Conservation (phyloP, 108 stramenopile species). For the Skeletonema marinoi region DNA sequence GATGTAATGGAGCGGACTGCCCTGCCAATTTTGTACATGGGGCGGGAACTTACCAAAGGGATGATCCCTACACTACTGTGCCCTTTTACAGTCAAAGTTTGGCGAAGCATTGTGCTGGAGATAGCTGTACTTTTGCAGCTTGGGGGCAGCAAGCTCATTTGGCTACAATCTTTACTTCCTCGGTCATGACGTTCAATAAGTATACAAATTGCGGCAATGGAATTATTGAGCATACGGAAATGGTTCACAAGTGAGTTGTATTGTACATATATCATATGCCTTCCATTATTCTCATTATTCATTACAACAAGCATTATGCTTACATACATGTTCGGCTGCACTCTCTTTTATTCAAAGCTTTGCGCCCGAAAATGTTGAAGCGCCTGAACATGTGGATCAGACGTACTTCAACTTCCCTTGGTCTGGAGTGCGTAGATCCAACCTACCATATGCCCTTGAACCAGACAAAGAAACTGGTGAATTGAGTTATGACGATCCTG, state of each 20-base stretch:
- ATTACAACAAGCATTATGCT: too few relatives aligned
- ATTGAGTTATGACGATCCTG: conserved; percentile 1
- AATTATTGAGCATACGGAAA: conserved; percentile 27
- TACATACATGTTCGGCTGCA: not conserved
- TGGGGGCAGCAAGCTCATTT: conserved; percentile 34
- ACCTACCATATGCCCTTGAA: conserved; percentile 15
- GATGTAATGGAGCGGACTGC: not conserved
- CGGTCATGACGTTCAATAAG: conserved; percentile 26
- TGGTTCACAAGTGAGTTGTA: conserved; percentile 30
- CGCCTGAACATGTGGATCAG: conserved; percentile 7
- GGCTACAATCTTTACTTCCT: conserved; percentile 1
- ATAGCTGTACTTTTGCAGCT: conserved; percentile 15
- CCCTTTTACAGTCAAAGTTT: conserved; percentile 15
- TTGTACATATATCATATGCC: not conserved
- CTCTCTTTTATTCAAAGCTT: not conserved
- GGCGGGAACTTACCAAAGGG: conserved; percentile 24
- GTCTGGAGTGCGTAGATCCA: conserved; percentile 20
- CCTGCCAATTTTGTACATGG: conserved; percentile 28
- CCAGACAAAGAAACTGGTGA: not conserved
- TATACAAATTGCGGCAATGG: conserved; percentile 29
- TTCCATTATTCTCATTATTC: not conserved
- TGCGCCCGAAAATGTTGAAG: not conserved
- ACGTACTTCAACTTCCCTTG: conserved; percentile 16
- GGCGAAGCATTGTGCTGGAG: conserved; percentile 5
- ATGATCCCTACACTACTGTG: not conserved